Evolutionary conservation across 306 rosid species (phyloP).

Genomic region (Quercus engelmannii): DNA sequence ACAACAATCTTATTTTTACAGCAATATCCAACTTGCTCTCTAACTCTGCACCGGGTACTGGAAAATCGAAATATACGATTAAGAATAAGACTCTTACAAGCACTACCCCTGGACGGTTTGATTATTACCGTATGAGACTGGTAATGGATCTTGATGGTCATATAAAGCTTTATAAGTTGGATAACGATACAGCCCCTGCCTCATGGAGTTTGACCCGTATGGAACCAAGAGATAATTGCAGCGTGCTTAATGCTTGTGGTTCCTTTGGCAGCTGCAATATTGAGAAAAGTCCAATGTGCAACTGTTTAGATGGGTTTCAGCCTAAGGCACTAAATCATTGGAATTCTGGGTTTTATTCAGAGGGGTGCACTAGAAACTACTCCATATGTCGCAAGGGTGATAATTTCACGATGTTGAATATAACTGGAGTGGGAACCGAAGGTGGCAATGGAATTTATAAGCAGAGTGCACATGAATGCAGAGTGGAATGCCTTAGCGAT

Average conservation of each 20-base stretch:
- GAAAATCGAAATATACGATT: too few relatives aligned
- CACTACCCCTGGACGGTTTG: too few relatives aligned
- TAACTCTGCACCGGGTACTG: too few relatives aligned
- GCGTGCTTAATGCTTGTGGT: background rate
- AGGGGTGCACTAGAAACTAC: background rate
- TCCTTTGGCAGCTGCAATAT: constrained; percentile 13
- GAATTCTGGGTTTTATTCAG: background rate
- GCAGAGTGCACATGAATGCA: background rate
- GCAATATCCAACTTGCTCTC: too few relatives aligned
- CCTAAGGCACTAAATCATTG: background rate
- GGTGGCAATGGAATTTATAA: fast-evolving
- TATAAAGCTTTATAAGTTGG: background rate
- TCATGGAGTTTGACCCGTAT: fast-evolving
- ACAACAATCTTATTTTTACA: background rate
- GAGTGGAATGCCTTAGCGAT: background rate
- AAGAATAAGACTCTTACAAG: too few relatives aligned
- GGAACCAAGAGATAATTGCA: constrained; percentile 15
- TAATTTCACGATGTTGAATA: background rate
- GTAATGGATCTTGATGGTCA: constrained; percentile 18
- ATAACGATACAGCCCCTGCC: background rate
- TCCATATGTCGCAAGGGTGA: background rate
- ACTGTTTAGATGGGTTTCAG: constrained; percentile 11
- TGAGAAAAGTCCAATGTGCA: background rate
- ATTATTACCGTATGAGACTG: constrained; percentile 14
- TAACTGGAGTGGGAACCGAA: background rate